Evolutionary conservation across 208 protist species (phyloP), one percentile per base, ranked within the genome.

Genomic region (Leishmania major): DNA sequence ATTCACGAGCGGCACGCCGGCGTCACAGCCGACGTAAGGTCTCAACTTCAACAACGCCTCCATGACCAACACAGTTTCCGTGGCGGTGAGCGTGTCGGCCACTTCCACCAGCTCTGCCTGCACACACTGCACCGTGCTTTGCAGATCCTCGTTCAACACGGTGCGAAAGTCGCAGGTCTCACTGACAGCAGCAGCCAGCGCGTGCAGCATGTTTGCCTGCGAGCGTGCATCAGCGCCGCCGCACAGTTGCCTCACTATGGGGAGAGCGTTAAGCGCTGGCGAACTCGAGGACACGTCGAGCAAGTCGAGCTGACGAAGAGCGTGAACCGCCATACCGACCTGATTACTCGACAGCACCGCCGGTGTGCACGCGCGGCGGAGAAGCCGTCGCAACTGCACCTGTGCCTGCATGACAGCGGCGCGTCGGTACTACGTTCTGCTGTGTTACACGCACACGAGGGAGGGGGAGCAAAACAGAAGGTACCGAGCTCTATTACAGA

Each of bases 201-300:
- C 79, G 66, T 94, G 91, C 25, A 94, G 87, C 25, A 91, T 62
- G 70, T 92, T 94, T 19, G 89, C 87, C 60, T 86, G 76, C 55
- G 89, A 89, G 25, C 91, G 88, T 13, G 82, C 80, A 67, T 94
- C 89, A 1, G 87, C 80, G 8, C 64, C 67, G 0, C 25, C 59
- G 66, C 85, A 85, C 19, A 87, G 77, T 7, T 83, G 59, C 62
- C 73, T 25, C 0, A 93, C 37, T 7, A 79, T 57, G n/a, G 79
- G 37, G 3, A 93, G 73, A 40, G 89, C 37, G 19, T 37, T 77
- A 11, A 35, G 10, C 3, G 71, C 25, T 19, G 77, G 19, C 0
- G 77, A 43, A 31, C 51, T 25, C 0, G 60, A 37, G 15, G 59
- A n/a, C 1, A 85, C 77, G 8, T 37, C 25, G 6, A 92, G 85